Evolutionary conservation across 73 alveolate species (phyloP).

Genomic region (Paramecium biaurelia): DNA sequence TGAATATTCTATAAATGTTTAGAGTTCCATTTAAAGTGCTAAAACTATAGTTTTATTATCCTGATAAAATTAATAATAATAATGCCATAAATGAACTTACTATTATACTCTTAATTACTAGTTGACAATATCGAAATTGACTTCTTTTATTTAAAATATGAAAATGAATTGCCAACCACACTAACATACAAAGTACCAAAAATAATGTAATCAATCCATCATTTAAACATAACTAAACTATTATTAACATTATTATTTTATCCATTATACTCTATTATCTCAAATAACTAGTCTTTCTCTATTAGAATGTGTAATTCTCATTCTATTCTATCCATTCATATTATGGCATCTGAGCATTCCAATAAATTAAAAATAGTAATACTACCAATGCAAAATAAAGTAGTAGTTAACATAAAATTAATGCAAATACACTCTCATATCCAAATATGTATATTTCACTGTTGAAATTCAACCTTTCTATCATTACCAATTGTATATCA

Average conservation of each 20-base stretch:
- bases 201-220: conserved; percentile 30
- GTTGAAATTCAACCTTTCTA: not conserved
- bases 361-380: not conserved
- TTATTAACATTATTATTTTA: not conserved
- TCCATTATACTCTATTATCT: not conserved
- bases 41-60: not conserved
- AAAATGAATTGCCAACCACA: conserved; percentile 12
- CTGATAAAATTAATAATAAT: not conserved
- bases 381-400: not conserved
- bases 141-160: not conserved
- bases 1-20: not conserved
- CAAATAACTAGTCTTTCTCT: not conserved
- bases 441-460: not conserved
- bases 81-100: not conserved
- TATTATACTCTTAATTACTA: not conserved
- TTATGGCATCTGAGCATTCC: not conserved
- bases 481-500: not conserved
- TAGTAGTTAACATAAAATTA: not conserved
- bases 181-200: not conserved
- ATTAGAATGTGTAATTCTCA: not conserved
- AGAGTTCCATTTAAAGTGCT: not conserved
- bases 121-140: not conserved
- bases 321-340: not conserved
- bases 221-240: not conserved
- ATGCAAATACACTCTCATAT: conserved; percentile 5